Conservation (phyloP, 805 yeast species). For the Cyberlindnera sargentensis region DNA sequence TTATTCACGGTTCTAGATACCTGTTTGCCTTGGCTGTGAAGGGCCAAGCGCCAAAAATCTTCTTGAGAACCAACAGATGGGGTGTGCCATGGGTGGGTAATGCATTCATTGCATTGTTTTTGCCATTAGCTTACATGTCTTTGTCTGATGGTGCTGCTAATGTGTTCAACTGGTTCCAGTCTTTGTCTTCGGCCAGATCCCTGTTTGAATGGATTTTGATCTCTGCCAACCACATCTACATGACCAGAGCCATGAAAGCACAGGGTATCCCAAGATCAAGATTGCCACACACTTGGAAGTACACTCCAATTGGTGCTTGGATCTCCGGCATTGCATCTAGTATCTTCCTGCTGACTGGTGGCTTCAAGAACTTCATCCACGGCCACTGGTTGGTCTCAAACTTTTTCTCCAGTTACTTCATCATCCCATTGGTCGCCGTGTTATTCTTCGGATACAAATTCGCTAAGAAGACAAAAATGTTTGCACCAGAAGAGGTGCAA, state of each 20-base stretch:
- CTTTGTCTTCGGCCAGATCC: conserved; percentile 24
- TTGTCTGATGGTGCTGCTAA: conserved; percentile 21
- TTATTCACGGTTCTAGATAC: conserved; percentile 26
- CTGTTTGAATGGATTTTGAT: conserved; percentile 27
- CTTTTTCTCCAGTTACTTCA: conserved; percentile 12
- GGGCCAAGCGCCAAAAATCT: conserved; percentile 30
- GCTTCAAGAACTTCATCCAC: conserved; percentile 28
- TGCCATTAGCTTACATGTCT: conserved; percentile 31
- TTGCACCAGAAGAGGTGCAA: conserved; percentile 34
- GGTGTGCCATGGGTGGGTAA: conserved; percentile 29
- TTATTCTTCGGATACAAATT: conserved; percentile 28
- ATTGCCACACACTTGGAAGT: conserved; percentile 10
- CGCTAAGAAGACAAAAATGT: conserved; percentile 24
- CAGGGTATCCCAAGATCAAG: conserved; percentile 23
- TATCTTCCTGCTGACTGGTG: conserved; percentile 28
- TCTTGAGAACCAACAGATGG: conserved; percentile 24
- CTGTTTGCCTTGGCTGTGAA: conserved; percentile 31
- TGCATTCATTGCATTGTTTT: conserved; percentile 20
- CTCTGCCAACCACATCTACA: conserved; percentile 25
- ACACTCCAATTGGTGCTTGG: conserved; percentile 25
- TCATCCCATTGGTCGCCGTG: conserved; percentile 22
- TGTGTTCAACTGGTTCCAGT: conserved; percentile 30
- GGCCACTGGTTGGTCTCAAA: conserved; percentile 19
- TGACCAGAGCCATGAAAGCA: conserved; percentile 30
- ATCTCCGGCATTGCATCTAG: conserved; percentile 22